Evolutionary conservation across 805 yeast species (phyloP).

Genomic region (Debaryomyces tyrocola): DNA sequence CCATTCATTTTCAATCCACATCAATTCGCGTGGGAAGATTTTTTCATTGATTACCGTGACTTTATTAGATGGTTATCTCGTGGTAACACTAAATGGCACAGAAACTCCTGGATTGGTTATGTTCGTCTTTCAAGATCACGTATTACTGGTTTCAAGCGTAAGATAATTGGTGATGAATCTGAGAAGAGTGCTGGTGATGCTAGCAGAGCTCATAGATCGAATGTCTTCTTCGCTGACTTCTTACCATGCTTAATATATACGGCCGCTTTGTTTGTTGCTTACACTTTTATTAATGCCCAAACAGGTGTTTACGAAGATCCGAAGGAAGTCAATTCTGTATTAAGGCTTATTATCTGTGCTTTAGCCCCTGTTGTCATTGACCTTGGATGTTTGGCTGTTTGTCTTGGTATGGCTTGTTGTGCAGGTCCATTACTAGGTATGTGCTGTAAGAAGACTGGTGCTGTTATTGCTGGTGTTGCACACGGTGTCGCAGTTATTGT

Average conservation of each 20-base stretch:
- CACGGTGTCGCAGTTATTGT: conserved; percentile 92
- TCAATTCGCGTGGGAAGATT: conserved; percentile 95
- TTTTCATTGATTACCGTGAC: conserved; percentile 94
- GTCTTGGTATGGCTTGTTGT: conserved; percentile 88
- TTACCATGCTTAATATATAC: conserved; percentile 71
- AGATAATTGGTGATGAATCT: conserved; percentile 62
- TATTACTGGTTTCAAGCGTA: conserved; percentile 87
- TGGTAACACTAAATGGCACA: conserved; percentile 87
- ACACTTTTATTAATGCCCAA: conserved; percentile 80
- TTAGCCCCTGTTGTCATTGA: conserved; percentile 90
- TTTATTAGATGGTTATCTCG: conserved; percentile 88
- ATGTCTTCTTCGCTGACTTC: conserved; percentile 78
- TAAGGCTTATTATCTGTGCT: conserved; percentile 76
- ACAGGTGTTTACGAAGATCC: conserved; percentile 64
- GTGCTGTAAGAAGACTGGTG: conserved; percentile 96
- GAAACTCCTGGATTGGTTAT: conserved; percentile 87
- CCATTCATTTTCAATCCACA: conserved; percentile 97
- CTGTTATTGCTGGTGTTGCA: conserved; percentile 92
- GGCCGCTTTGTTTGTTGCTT: conserved; percentile 71
- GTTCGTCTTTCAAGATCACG: conserved; percentile 80
- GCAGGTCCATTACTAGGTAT: conserved; percentile 93
- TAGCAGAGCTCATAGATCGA: conserved; percentile 75
- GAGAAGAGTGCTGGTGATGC: conserved; percentile 70
- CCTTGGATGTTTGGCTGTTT: conserved; percentile 77
- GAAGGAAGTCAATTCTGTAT: conserved; percentile 61